Evolutionary conservation across 805 yeast species (phyloP).

Genomic region (Zygoascus biomembranicola): DNA sequence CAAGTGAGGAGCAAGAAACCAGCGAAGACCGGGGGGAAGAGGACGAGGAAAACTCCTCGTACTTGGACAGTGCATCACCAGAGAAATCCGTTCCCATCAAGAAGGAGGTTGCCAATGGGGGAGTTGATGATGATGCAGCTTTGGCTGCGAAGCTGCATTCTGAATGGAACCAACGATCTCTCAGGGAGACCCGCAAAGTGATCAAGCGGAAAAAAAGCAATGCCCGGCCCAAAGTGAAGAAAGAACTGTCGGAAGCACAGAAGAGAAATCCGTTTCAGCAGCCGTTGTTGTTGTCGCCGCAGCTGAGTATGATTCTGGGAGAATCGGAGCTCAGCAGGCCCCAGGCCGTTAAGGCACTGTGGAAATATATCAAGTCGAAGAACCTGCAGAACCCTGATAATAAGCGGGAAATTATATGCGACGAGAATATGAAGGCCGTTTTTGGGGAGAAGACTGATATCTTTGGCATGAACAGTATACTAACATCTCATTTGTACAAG

Average conservation of each 20-base stretch:
- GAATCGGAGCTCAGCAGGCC: conserved; percentile 48
- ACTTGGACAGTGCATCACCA: background rate
- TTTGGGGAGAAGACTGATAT: conserved; percentile 41
- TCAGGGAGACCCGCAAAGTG: conserved; percentile 9
- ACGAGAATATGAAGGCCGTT: conserved; percentile 44
- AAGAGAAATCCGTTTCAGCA: conserved; percentile 25
- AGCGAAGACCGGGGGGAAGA: conserved; percentile 15
- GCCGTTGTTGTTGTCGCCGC: conserved; percentile 42
- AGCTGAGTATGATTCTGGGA: conserved; percentile 43
- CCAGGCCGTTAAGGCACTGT: conserved; percentile 57
- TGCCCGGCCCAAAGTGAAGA: conserved; percentile 2
- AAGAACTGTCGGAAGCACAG: conserved; percentile 2
- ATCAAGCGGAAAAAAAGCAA: conserved; percentile 4
- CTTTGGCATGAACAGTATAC: conserved; percentile 20
- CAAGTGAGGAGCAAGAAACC: background rate
- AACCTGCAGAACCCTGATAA: conserved; percentile 61
- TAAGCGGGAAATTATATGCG: conserved; percentile 56
- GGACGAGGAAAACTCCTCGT: background rate
- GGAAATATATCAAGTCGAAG: conserved; percentile 61
- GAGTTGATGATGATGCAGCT: conserved; percentile 33
- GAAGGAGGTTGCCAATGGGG: conserved; percentile 1
- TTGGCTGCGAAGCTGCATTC: conserved; percentile 43
- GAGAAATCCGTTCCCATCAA: background rate
- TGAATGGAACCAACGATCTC: conserved; percentile 16
- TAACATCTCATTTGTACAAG: conserved; percentile 17